Evolutionary conservation across 2,329 filamentous ascomycete species (phyloP), one percentile per base, ranked within the genome.

Genomic region (Fusarium longipes): DNA sequence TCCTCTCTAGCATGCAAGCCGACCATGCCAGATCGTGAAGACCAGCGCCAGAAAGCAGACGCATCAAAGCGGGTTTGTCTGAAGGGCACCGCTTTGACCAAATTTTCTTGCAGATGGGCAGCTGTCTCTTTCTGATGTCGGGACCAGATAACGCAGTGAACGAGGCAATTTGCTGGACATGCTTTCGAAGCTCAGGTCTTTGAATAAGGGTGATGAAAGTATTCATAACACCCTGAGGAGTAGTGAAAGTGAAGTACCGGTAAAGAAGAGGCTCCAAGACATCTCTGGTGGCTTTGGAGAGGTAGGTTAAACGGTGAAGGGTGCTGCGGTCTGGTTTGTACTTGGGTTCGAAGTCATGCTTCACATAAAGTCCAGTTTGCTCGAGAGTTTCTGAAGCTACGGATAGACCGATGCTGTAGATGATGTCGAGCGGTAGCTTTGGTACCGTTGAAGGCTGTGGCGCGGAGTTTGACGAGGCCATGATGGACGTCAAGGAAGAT

Each of bases 181-280:
- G 49, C 8, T 51, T 49, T 5, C 66, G 63, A 32, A 70, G 30
- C 4, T 54, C 50, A 7, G 68, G 66, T 27, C 57, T 67, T 10
- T 63, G 43, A 4, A 57, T 51, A 5, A 71, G 30, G 3, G 48
- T 64, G 36, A 68, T 53, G 24, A 70, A 71, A 24, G 45, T 55
- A 30, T 56, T 40, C 8, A 52, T 53, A 17, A 71, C 38, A 3
- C 70, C 47, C 12, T 39, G 36, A 4, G 58, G 47, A 2, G 22
- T 51, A 8, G 29, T 27, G 11, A 71, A 49, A n/a, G 30, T 36
- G 8, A 71, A 20, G 42, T 65, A 39, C 5, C 68, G 66, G 17
- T 65, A 71, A 8, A 71, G 57, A 7, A 71, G 29, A 18, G 68
- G 63, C 22, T 67, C 63, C 22, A 71, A 45, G 7, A 71, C 7